These are phyloP conservation scores for Hura crepitans DNA, from an alignment of 441 rosid genomes.

Conservation along the genomic window DNA sequence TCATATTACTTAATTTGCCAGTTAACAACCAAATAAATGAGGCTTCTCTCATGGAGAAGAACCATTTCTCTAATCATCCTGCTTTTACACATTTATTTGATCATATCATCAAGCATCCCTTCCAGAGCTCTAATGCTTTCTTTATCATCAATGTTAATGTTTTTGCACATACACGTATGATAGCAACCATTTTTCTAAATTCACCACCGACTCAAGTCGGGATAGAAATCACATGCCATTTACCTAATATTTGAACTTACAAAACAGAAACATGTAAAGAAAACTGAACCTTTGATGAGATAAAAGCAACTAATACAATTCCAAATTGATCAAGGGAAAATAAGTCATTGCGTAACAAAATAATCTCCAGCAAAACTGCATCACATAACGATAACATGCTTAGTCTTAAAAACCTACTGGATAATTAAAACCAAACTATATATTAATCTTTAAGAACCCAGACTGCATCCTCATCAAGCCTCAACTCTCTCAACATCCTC, in stretches of 20 bases:
- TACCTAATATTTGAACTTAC: neutral
- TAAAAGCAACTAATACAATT: constrained; percentile 4
- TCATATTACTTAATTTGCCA: too few species aligned
- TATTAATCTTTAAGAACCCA: constrained; percentile 9
- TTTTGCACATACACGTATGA: too few species aligned
- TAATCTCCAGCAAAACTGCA: constrained; percentile 10
- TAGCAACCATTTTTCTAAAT: too few species aligned
- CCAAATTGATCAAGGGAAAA: constrained; percentile 5
- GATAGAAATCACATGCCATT: neutral
- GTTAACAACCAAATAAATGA: too few species aligned
- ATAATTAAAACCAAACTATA: neutral
- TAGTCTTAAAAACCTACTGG: constrained; percentile 7
- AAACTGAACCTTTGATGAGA: neutral
- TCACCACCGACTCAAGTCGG: too few species aligned
- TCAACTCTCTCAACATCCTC: constrained; percentile 36
- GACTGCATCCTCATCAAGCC: constrained; percentile 14
- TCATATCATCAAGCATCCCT: too few species aligned
- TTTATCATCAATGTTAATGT: too few species aligned
- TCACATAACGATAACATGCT: constrained; percentile 5
- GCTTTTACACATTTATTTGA: too few species aligned
- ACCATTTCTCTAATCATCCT: too few species aligned
- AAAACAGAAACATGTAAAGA: too few species aligned
- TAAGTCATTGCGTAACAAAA: neutral
- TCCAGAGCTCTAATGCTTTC: too few species aligned
- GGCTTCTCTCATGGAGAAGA: too few species aligned